A percentile compares a stretch with the other conserved stretches of the same genome.
Conservation (phyloP, 2,329 filamentous ascomycete species). For the Phoma herbarum region DNA sequence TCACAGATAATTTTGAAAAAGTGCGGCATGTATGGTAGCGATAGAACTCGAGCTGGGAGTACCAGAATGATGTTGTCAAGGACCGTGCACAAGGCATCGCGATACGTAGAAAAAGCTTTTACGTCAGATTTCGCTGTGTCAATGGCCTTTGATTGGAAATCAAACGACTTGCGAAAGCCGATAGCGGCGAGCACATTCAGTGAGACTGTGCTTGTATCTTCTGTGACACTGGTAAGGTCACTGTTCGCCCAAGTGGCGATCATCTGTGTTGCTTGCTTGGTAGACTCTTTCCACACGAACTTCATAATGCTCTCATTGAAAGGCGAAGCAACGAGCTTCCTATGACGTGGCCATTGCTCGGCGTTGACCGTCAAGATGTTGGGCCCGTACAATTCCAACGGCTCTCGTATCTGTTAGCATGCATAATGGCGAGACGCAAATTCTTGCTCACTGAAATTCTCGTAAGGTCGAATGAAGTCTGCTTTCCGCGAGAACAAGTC, state of each 20-base stretch:
- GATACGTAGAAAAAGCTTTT: neutral
- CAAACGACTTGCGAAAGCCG: neutral
- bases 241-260: slow-evolving; percentile 19
- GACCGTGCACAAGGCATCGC: neutral
- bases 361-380: neutral
- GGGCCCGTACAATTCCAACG: neutral
- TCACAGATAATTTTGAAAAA: slow-evolving; percentile 27
- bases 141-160: neutral
- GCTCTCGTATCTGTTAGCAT: neutral
- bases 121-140: neutral
- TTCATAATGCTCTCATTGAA: slow-evolving; percentile 56
- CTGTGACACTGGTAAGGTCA: neutral
- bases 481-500: slow-evolving; percentile 1
- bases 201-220: neutral
- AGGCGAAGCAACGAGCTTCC: slow-evolving; percentile 50
- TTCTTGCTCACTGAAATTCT: neutral
- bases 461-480: neutral
- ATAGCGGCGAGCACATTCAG: neutral
- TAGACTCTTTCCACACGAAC: slow-evolving; percentile 64
- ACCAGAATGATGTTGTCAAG: slow-evolving; percentile 2
- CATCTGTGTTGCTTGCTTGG: slow-evolving; percentile 61
- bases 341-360: slow-evolving; percentile 52
- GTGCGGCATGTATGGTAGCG: neutral
- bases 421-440: neutral
- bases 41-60: neutral